Conservation (phyloP, 495 filamentous ascomycete genomes). For the Penicillium verhagenii region DNA sequence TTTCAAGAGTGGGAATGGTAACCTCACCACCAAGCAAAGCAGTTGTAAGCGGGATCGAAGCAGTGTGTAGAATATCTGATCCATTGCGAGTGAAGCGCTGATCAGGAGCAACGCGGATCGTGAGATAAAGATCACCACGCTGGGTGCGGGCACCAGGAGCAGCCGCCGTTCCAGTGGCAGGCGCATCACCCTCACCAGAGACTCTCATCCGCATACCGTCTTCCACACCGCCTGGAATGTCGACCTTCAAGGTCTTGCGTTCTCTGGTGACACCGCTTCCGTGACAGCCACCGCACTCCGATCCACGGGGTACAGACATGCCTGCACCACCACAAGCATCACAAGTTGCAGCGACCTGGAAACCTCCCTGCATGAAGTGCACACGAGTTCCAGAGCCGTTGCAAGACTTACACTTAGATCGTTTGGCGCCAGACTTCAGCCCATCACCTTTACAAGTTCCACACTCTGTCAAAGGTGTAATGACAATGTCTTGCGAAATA, state of each 20-base stretch:
- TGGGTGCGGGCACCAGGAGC: constrained; percentile 56
- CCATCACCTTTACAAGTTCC: constrained; percentile 79
- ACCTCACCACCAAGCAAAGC: constrained; percentile 90
- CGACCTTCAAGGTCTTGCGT: constrained; percentile 73
- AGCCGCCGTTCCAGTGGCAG: constrained; percentile 63
- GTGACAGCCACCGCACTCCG: constrained; percentile 72
- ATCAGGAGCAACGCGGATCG: constrained; percentile 79
- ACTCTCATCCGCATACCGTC: constrained; percentile 91
- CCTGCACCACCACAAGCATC: constrained; percentile 75
- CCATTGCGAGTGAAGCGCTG: constrained; percentile 81
- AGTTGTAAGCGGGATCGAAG: constrained; percentile 86
- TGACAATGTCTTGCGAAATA: constrained; percentile 69
- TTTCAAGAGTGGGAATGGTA: constrained; percentile 83
- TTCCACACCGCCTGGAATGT: constrained; percentile 92
- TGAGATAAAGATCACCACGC: constrained; percentile 84
- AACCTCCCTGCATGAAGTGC: constrained; percentile 85
- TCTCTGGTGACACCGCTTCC: constrained; percentile 80
- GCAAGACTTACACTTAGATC: constrained; percentile 72
- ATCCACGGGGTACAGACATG: constrained; percentile 66
- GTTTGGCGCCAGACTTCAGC: constrained; percentile 74
- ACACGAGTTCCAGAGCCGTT: constrained; percentile 83
- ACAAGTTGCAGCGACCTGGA: constrained; percentile 93
- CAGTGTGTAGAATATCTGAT: constrained; percentile 88
- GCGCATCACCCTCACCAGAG: constrained; percentile 79
- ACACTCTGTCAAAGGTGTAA: constrained; percentile 75